Evolutionary conservation across 164 flowering plant species (phyloP).

Genomic region (Sextonia rubra): DNA sequence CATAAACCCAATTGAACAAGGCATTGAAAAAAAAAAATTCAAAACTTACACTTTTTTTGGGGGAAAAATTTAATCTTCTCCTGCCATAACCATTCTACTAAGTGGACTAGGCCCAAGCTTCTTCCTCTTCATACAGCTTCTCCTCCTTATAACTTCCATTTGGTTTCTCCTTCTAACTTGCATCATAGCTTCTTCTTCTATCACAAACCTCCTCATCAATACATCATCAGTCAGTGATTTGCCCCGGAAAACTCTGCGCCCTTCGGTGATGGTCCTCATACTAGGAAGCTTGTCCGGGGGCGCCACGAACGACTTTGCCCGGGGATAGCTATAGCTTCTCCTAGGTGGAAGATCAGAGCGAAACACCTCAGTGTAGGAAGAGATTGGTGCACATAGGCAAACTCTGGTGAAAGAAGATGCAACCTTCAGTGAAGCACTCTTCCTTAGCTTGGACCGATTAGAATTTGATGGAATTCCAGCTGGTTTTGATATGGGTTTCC

Average conservation of each 20-base stretch:
- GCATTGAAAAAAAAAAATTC: not conserved
- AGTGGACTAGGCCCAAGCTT: conserved; percentile 88
- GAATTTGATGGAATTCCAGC: conserved; percentile 22
- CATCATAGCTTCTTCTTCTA: conserved; percentile 88
- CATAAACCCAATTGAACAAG: conserved; percentile 5
- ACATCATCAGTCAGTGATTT: conserved; percentile 84
- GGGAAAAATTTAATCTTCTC: conserved; percentile 8
- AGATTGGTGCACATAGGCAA: conserved; percentile 85
- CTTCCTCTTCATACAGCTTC: conserved; percentile 50
- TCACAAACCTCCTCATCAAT: conserved; percentile 85
- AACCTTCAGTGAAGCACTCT: conserved; percentile 65
- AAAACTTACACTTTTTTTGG: not conserved
- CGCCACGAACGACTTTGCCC: conserved; percentile 32
- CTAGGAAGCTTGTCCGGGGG: conserved; percentile 22
- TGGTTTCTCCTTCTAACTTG: conserved; percentile 64
- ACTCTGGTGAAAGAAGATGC: conserved; percentile 80
- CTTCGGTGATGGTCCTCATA: conserved; percentile 41
- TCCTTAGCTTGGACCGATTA: conserved; percentile 44
- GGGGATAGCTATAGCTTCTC: conserved; percentile 71
- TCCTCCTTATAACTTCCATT: conserved; percentile 78
- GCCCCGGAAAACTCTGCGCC: conserved; percentile 67
- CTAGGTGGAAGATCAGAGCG: conserved; percentile 64
- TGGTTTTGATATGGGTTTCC: conserved; percentile 50
- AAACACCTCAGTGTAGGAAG: conserved; percentile 79
- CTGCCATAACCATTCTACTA: conserved; percentile 61